Evolutionary conservation across 495 filamentous ascomycete genomes (phyloP).

Genomic region (Hyaloscypha bicolor): DNA sequence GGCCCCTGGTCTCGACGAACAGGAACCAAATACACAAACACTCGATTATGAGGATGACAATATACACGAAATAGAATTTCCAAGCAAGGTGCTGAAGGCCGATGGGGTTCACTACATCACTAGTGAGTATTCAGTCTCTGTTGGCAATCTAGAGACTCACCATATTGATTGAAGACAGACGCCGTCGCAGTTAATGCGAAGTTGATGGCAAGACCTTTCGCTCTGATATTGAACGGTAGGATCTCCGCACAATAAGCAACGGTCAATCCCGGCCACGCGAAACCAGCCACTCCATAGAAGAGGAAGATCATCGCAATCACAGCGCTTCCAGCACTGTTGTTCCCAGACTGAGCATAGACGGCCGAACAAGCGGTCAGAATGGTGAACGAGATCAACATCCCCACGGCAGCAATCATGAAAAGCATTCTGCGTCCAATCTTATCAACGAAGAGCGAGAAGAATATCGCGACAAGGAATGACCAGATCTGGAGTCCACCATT

Average conservation of each 20-base stretch:
- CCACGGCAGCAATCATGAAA: slow-evolving; percentile 3
- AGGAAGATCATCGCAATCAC: slow-evolving; percentile 24
- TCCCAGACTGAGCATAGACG: slow-evolving; percentile 11
- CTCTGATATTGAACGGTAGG: slow-evolving; percentile 25
- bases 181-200: slow-evolving; percentile 36
- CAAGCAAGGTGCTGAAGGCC: slow-evolving; percentile 20
- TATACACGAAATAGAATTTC: slow-evolving; percentile 37
- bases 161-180: slow-evolving; percentile 21
- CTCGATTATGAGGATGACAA: slow-evolving; percentile 33
- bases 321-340: slow-evolving; percentile 11
- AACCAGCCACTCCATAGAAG: slow-evolving; percentile 16
- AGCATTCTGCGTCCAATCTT: slow-evolving; percentile 17
- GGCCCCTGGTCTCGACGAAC: slow-evolving; percentile 37
- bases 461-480: slow-evolving; percentile 11
- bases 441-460: slow-evolving; percentile 16
- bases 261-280: slow-evolving; percentile 27
- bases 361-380: slow-evolving; percentile 9
- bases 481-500: slow-evolving; percentile 18
- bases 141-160: neutral
- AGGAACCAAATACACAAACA: slow-evolving; percentile 32
- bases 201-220: slow-evolving; percentile 21
- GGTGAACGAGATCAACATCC: slow-evolving; percentile 19
- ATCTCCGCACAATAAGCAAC: slow-evolving; percentile 35
- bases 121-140: neutral
- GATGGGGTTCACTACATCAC: slow-evolving; percentile 14